Evolutionary conservation across 1,284 basidiomycete genomes (phyloP).

Genomic region (Gomphus sp.): DNA sequence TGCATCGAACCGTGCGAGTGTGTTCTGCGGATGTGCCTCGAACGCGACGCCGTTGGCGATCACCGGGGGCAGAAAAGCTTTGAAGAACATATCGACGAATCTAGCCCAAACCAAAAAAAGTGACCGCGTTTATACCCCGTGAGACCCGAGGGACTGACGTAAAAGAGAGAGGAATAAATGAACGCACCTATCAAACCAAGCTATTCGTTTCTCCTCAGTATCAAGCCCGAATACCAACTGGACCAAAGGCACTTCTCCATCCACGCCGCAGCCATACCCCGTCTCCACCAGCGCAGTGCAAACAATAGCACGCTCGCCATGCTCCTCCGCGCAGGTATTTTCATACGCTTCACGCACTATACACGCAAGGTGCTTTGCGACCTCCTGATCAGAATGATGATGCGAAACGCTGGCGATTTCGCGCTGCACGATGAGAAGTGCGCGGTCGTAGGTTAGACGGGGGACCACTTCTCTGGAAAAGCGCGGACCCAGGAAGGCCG

Average conservation of each 20-base stretch:
- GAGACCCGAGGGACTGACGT: too few relatives aligned
- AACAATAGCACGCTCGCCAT: slow-evolving; percentile 40
- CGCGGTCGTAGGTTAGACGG: slow-evolving; percentile 50
- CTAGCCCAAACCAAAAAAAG: slow-evolving; percentile 1
- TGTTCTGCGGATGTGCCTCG: slow-evolving; percentile 48
- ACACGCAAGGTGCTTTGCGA: slow-evolving; percentile 42
- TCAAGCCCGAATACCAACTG: slow-evolving; percentile 38
- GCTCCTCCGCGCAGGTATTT: slow-evolving; percentile 30
- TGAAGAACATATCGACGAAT: slow-evolving; percentile 36
- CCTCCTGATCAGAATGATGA: slow-evolving; percentile 30
- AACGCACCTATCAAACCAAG: slow-evolving; percentile 36
- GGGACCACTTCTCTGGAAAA: slow-evolving; percentile 56
- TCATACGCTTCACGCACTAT: slow-evolving; percentile 44
- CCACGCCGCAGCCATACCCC: slow-evolving; percentile 33
- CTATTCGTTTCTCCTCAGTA: slow-evolving; percentile 34
- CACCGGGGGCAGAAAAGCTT: slow-evolving; percentile 41
- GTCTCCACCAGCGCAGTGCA: slow-evolving; percentile 44
- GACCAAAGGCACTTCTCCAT: slow-evolving; percentile 34
- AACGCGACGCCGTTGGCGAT: slow-evolving; percentile 44
- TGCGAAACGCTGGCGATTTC: slow-evolving; percentile 43
- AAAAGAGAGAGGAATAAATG: too few relatives aligned
- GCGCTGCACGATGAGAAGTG: slow-evolving; percentile 38
- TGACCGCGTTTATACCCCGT: too few relatives aligned
- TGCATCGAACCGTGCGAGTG: slow-evolving; percentile 33
- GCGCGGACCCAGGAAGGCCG: slow-evolving; percentile 41